Percentiles rank a stretch among this genome's conserved stretches.
phyloP scores from a whole-genome alignment of 192 early-diverging fungal genomes.

The Martensiomyces pterosporus region DNA sequence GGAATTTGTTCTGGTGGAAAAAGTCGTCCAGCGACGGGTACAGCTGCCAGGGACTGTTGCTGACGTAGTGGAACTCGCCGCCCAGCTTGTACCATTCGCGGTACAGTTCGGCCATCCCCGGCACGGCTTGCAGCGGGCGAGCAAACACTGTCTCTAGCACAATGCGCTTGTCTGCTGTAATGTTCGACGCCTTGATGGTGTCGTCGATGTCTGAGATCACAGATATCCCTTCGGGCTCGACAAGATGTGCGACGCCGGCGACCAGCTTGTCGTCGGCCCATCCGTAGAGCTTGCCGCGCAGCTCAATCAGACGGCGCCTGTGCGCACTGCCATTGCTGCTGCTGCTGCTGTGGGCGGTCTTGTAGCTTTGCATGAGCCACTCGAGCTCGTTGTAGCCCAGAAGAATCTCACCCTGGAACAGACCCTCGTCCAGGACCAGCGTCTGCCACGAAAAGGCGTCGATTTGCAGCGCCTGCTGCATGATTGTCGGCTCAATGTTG shows the following conservation, averaged over 20 bases:
- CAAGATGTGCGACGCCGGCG: constrained; percentile 33
- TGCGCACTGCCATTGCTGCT: background rate
- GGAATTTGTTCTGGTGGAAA: constrained; percentile 68
- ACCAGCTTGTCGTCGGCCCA: constrained; percentile 10
- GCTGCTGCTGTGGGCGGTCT: background rate
- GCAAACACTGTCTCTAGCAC: constrained; percentile 57
- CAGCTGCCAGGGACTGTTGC: constrained; percentile 80
- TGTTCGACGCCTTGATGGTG: constrained; percentile 83
- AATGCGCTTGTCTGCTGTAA: constrained; percentile 63
- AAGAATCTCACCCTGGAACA: constrained; percentile 45
- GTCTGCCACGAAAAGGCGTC: constrained; percentile 47
- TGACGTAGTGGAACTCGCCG: constrained; percentile 80
- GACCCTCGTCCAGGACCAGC: constrained; percentile 33
- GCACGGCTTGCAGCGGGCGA: constrained; percentile 54
- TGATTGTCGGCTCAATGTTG: constrained; percentile 22
- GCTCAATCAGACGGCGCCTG: constrained; percentile 26
- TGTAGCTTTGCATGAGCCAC: constrained; percentile 45
- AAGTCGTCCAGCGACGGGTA: constrained; percentile 64
- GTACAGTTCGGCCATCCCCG: constrained; percentile 79
- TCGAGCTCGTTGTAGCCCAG: constrained; percentile 49
- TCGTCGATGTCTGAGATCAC: constrained; percentile 88
- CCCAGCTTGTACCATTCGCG: constrained; percentile 58
- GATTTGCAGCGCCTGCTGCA: constrained; percentile 42
- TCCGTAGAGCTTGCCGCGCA: constrained; percentile 29
- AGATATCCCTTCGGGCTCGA: constrained; percentile 64